These are phyloP conservation scores for Quercus bicolor DNA, from an alignment of 306 rosid genomes.

Conservation along the genomic window DNA sequence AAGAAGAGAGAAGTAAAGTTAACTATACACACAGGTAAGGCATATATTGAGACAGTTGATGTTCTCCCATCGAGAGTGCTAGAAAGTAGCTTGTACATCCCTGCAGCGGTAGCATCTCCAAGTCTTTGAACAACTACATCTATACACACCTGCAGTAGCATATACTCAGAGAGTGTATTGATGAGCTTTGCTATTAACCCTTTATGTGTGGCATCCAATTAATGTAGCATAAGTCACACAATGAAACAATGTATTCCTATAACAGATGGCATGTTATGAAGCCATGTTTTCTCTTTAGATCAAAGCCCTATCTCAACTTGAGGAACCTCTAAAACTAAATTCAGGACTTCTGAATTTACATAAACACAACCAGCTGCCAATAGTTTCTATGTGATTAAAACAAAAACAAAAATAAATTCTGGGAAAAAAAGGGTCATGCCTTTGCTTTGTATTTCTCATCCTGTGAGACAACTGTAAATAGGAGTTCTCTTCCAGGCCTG, in stretches of 20 bases:
- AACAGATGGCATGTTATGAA: background rate
- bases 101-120: conserved; percentile 97
- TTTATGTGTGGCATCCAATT: background rate
- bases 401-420: background rate
- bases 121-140: conserved; percentile 93
- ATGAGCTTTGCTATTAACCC: background rate
- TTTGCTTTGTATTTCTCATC: conserved; percentile 98
- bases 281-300: background rate
- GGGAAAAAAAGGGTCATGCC: conserved; percentile 32
- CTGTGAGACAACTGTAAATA: conserved; percentile 91
- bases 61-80: conserved; percentile 55
- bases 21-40: conserved; percentile 62
- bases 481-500: conserved; percentile 93
- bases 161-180: background rate
- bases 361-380: background rate
- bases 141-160: conserved; percentile 69
- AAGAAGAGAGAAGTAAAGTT: background rate
- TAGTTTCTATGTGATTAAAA: background rate
- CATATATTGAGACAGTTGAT: conserved; percentile 65
- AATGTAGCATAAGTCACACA: conserved; percentile 4
- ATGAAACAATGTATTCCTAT: background rate
- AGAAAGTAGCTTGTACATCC: conserved; percentile 78
- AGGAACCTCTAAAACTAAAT: background rate
- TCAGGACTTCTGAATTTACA: background rate
- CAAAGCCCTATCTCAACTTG: background rate